These are phyloP conservation scores for Mycena maculata DNA, from an alignment of 768 basidiomycete genomes.

Conservation along the genomic window DNA sequence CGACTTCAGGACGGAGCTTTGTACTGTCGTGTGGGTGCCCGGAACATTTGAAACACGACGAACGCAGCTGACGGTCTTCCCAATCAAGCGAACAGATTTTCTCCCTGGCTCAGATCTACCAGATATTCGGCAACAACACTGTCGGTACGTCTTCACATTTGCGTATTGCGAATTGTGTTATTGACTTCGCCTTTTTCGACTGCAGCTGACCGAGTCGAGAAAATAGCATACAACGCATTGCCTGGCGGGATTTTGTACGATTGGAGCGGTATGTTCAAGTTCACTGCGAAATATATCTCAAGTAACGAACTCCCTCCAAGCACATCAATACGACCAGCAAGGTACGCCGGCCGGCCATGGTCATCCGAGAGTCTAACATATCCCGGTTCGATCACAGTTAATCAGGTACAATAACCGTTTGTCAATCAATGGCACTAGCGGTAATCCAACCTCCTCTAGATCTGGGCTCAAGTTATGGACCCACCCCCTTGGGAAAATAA, in stretches of 20 bases:
- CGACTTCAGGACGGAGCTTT: slow-evolving; percentile 48
- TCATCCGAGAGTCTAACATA: background rate
- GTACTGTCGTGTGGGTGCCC: slow-evolving; percentile 52
- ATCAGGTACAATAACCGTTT: too few species aligned
- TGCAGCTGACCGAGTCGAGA: slow-evolving; percentile 52
- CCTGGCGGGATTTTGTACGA: slow-evolving; percentile 54
- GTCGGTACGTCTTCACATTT: slow-evolving; percentile 32
- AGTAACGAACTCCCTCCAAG: slow-evolving; percentile 30
- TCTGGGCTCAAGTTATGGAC: slow-evolving; percentile 55
- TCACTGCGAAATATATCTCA: background rate
- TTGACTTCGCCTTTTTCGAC: background rate
- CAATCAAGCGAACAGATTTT: slow-evolving; percentile 55
- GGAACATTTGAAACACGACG: background rate
- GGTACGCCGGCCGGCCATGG: slow-evolving; percentile 33
- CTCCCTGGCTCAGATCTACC: slow-evolving; percentile 54
- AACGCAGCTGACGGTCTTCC: background rate
- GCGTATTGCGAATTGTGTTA: background rate
- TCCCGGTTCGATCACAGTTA: slow-evolving; percentile 40
- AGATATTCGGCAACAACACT: slow-evolving; percentile 55
- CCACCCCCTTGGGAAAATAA: slow-evolving; percentile 53
- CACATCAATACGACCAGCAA: slow-evolving; percentile 58
- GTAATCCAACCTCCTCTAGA: too few species aligned
- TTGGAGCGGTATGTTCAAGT: slow-evolving; percentile 47
- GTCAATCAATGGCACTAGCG: too few species aligned
- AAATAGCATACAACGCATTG: slow-evolving; percentile 55